phyloP scores from a whole-genome alignment of 768 basidiomycete species.

The Boletales sp. region DNA sequence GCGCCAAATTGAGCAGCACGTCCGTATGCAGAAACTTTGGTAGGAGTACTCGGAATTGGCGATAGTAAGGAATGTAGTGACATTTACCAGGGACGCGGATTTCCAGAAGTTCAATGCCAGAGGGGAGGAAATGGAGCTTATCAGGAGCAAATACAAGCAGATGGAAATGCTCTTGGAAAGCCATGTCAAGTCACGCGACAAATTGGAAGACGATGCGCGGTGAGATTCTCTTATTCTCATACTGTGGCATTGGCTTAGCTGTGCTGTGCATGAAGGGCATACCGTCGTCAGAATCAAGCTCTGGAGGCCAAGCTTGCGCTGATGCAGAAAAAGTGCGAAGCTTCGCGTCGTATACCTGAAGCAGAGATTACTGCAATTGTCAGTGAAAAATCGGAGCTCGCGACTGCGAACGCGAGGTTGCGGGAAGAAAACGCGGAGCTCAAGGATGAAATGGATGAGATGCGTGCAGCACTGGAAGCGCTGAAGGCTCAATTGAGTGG shows the following conservation, averaged over 20 bases:
- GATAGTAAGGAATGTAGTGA: slow-evolving; percentile 6
- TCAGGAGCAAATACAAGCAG: slow-evolving; percentile 59
- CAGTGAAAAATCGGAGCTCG: slow-evolving; percentile 43
- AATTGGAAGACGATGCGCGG: slow-evolving; percentile 59
- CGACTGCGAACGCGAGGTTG: slow-evolving; percentile 49
- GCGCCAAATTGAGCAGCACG: slow-evolving; percentile 77
- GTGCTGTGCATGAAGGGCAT: slow-evolving; percentile 35
- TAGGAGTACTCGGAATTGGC: slow-evolving; percentile 32
- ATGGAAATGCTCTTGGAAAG: slow-evolving; percentile 63
- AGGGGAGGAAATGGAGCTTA: slow-evolving; percentile 51
- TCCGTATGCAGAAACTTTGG: slow-evolving; percentile 77
- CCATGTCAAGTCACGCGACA: slow-evolving; percentile 48
- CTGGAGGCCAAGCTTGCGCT: slow-evolving; percentile 55
- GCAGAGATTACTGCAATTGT: slow-evolving; percentile 44
- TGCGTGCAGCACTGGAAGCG: slow-evolving; percentile 68
- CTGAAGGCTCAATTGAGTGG: slow-evolving; percentile 57
- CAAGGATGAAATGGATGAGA: slow-evolving; percentile 57
- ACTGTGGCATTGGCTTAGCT: background rate
- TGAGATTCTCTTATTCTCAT: slow-evolving; percentile 27
- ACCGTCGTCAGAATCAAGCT: slow-evolving; percentile 58
- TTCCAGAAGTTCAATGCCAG: slow-evolving; percentile 67
- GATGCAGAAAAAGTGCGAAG: slow-evolving; percentile 41
- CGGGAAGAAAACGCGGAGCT: slow-evolving; percentile 56
- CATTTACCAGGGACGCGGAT: slow-evolving; percentile 60
- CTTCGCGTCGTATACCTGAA: slow-evolving; percentile 32